These are phyloP conservation scores for Epichloe coenophiala DNA, from an alignment of 2,329 filamentous ascomycete genomes.

Conservation along the genomic window DNA sequence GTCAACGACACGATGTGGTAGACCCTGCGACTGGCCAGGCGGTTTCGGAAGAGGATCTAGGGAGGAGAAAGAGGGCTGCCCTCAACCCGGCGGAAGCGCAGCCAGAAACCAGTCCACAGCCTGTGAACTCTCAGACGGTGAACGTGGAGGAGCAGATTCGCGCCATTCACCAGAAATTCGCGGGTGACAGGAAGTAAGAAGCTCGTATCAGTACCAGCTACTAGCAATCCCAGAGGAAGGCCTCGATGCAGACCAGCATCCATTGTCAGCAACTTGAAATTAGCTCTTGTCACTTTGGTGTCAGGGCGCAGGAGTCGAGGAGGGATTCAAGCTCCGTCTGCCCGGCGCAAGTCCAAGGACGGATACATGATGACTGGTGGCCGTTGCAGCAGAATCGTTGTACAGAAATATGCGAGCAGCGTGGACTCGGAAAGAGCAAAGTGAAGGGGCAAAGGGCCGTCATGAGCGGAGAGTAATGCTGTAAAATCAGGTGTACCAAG, in stretches of 20 bases:
- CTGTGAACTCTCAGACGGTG: conserved; percentile 48
- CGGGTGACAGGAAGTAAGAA: conserved; percentile 19
- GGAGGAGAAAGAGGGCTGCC: conserved; percentile 64
- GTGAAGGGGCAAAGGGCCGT: background rate
- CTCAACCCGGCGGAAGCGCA: conserved; percentile 50
- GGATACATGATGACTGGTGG: background rate
- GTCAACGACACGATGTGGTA: conserved; percentile 77
- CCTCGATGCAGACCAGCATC: background rate
- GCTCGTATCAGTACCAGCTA: background rate
- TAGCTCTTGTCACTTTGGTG: background rate
- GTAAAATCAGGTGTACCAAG: conserved; percentile 3
- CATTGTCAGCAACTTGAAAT: too few relatives aligned
- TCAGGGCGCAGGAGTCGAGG: too few relatives aligned
- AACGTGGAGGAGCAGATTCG: conserved; percentile 82
- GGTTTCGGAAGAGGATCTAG: conserved; percentile 59
- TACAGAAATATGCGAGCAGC: background rate
- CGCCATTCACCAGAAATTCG: conserved; percentile 43
- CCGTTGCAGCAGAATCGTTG: background rate
- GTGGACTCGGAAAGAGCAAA: background rate
- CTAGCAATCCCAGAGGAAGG: background rate
- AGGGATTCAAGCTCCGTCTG: too few relatives aligned
- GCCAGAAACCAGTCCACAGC: conserved; percentile 42
- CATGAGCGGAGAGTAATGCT: background rate
- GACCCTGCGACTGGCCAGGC: conserved; percentile 57
- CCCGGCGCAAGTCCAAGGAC: too few relatives aligned